Conservation (phyloP, 2,329 filamentous ascomycete genomes). For the Ramichloridium luteum region DNA sequence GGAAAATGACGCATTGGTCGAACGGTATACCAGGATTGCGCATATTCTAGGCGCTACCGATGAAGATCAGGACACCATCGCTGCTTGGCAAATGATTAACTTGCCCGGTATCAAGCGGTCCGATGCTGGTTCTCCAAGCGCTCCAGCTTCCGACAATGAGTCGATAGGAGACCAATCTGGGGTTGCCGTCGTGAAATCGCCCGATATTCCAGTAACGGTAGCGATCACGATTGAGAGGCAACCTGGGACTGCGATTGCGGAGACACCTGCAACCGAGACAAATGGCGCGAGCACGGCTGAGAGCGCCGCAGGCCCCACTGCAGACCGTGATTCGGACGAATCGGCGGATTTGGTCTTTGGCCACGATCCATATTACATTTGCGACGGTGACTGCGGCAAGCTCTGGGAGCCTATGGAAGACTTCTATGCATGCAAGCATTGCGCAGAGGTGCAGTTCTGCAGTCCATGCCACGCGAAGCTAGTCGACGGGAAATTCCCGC, state of each 20-base stretch:
- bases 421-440: conserved; percentile 1
- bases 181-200: background rate
- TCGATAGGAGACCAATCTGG: background rate
- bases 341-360: conserved; percentile 1
- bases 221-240: background rate
- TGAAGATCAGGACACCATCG: conserved; percentile 1
- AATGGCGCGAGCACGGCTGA: background rate
- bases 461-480: conserved; percentile 5
- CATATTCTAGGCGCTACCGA: background rate
- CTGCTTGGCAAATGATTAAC: conserved; percentile 2
- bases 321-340: background rate
- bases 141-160: background rate
- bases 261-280: background rate
- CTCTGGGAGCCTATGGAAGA: background rate
- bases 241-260: background rate
- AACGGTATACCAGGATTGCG: background rate
- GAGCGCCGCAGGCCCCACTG: background rate
- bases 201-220: background rate
- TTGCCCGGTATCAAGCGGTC: background rate
- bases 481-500: conserved; percentile 1
- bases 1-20: background rate
- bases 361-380: background rate
- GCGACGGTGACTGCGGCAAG: conserved; percentile 2
- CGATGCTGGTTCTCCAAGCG: background rate
- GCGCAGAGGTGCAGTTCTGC: background rate